Percentiles rank a stretch among this genome's conserved stretches.
Evolutionary conservation across 164 flowering plant species (phyloP).

Genomic region (Saururus chinensis): DNA sequence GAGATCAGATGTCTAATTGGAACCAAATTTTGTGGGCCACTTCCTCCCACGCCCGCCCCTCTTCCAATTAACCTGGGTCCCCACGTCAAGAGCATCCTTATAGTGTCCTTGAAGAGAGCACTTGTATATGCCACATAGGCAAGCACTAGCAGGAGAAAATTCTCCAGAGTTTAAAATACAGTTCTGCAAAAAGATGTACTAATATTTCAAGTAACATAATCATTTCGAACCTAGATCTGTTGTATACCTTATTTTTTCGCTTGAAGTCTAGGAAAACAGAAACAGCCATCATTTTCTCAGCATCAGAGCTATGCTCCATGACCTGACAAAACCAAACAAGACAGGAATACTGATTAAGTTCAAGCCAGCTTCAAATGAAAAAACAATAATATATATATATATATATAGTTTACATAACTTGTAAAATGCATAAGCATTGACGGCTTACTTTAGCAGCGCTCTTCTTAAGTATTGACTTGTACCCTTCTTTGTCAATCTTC

Average conservation of each 20-base stretch:
- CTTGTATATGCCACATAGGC: no score
- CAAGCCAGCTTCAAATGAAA: not conserved
- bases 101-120: no score
- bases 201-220: not conserved
- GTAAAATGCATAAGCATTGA: not conserved
- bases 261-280: slow-evolving; percentile 85
- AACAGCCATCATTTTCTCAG: slow-evolving; percentile 79
- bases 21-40: no score
- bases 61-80: no score
- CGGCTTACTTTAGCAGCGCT: slow-evolving; percentile 73
- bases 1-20: no score
- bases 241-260: slow-evolving; percentile 78
- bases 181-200: not conserved
- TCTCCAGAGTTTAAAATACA: no score
- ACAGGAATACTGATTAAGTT: not conserved
- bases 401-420: not conserved
- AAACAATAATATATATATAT: no score
- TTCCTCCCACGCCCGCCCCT: no score
- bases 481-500: slow-evolving; percentile 86
- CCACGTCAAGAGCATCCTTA: no score
- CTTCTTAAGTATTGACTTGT: slow-evolving; percentile 94
- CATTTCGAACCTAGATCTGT: slow-evolving; percentile 1
- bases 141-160: no score
- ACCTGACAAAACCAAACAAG: slow-evolving; percentile 41
- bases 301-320: slow-evolving; percentile 87